phyloP scores from a whole-genome alignment of 2,329 filamentous ascomycete genomes.

The Rhinocladiella similis region DNA sequence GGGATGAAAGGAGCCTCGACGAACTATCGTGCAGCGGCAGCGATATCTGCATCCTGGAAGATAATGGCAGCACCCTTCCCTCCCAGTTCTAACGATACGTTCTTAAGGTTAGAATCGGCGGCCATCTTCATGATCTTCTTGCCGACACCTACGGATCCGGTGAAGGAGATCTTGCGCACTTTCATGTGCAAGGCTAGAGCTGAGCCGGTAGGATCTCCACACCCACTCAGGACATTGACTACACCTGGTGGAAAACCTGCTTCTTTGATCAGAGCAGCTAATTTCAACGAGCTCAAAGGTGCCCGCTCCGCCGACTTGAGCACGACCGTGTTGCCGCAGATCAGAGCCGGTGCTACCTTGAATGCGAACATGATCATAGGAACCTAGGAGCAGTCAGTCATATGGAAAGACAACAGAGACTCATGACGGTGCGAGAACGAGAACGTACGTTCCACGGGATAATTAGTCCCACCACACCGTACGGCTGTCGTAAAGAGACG shows the following conservation, averaged over 20 bases:
- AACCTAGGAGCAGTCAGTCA: conserved; percentile 29
- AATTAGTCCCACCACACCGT: conserved; percentile 46
- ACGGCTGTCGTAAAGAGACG: not conserved
- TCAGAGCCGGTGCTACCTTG: conserved; percentile 57
- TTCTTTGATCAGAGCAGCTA: conserved; percentile 36
- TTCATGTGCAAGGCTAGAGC: conserved; percentile 38
- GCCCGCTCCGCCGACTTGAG: conserved; percentile 49
- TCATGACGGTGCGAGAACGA: too few species aligned
- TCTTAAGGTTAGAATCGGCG: conserved; percentile 36
- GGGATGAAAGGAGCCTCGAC: too few species aligned
- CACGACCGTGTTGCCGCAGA: conserved; percentile 47
- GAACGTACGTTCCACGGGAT: conserved; percentile 54
- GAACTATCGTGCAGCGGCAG: conserved; percentile 39
- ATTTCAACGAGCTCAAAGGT: conserved; percentile 41
- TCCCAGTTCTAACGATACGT: conserved; percentile 37
- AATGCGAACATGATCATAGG: conserved; percentile 33
- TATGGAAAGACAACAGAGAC: too few species aligned
- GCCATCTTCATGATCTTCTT: conserved; percentile 33
- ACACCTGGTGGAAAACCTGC: conserved; percentile 44
- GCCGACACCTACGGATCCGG: conserved; percentile 33
- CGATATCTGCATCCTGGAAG: conserved; percentile 37
- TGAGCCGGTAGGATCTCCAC: conserved; percentile 46
- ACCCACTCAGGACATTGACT: conserved; percentile 37
- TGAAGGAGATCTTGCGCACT: conserved; percentile 37
- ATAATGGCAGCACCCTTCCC: conserved; percentile 38